Conservation (phyloP, 2,329 filamentous ascomycete genomes). For the Alternaria ethzedia region DNA sequence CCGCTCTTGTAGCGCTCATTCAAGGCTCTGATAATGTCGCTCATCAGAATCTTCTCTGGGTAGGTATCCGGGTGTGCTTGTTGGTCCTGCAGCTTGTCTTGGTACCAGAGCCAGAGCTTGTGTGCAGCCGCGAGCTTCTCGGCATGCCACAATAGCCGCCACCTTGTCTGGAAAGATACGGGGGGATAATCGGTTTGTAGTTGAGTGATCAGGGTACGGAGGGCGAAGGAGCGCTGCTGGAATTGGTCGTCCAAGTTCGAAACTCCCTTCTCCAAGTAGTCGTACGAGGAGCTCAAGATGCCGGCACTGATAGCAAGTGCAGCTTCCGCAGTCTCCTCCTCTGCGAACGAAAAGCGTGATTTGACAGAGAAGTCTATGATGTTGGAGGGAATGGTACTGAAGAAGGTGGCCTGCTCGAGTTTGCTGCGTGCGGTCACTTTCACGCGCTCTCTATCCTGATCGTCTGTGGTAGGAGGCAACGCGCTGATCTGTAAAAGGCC, state of each 20-base stretch:
- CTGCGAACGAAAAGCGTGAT: conserved; percentile 69
- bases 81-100: conserved; percentile 74
- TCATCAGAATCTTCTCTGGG: conserved; percentile 72
- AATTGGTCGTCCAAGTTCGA: conserved; percentile 84
- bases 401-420: conserved; percentile 94
- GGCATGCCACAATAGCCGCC: conserved; percentile 84
- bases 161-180: conserved; percentile 72
- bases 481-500: conserved; percentile 64
- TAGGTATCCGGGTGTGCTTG: conserved; percentile 63
- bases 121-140: conserved; percentile 86
- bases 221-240: conserved; percentile 71
- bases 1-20: conserved; percentile 77
- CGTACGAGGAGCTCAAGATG: conserved; percentile 77
- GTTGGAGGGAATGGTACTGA: conserved; percentile 79
- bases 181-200: conserved; percentile 69
- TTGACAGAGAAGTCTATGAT: conserved; percentile 83
- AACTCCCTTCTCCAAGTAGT: conserved; percentile 74
- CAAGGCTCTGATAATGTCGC: conserved; percentile 76
- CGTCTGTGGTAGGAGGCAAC: conserved; percentile 65
- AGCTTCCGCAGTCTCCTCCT: conserved; percentile 75
- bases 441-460: conserved; percentile 48
- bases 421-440: conserved; percentile 83
- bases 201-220: conserved; percentile 76
- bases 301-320: conserved; percentile 80
- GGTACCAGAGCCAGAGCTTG: conserved; percentile 81